A percentile compares a stretch with the other conserved stretches of the same genome.
phyloP scores from a whole-genome alignment of 768 basidiomycete species.

The Suillus ampliporus region DNA sequence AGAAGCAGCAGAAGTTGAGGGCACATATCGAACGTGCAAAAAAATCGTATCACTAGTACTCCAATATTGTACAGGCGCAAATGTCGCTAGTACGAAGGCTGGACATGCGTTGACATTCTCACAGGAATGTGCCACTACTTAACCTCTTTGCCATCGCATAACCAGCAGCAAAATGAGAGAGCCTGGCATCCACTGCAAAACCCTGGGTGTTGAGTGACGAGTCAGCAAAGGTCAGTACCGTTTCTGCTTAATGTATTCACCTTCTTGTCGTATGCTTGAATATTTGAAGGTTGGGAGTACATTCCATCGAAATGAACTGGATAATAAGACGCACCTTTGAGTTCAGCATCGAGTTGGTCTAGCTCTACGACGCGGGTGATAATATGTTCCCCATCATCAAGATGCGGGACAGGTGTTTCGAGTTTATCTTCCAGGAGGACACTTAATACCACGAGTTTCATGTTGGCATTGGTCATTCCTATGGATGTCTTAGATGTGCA shows the following conservation, averaged over 20 bases:
- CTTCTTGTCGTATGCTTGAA: slow-evolving; percentile 61
- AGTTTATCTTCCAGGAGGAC: slow-evolving; percentile 71
- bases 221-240: slow-evolving; percentile 9
- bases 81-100: background rate
- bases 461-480: slow-evolving; percentile 96
- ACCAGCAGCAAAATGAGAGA: slow-evolving; percentile 78
- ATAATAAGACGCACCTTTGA: slow-evolving; percentile 63
- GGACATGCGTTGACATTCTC: background rate
- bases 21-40: slow-evolving; percentile 78
- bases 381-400: slow-evolving; percentile 90
- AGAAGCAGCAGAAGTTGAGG: slow-evolving; percentile 80
- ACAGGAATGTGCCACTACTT: slow-evolving; percentile 30
- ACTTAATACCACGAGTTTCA: slow-evolving; percentile 81
- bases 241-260: slow-evolving; percentile 37
- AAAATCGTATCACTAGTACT: slow-evolving; percentile 43
- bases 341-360: slow-evolving; percentile 58
- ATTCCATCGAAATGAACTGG: slow-evolving; percentile 4
- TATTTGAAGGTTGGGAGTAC: background rate
- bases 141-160: slow-evolving; percentile 60
- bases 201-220: slow-evolving; percentile 46
- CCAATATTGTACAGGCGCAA: background rate
- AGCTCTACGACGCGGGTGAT: slow-evolving; percentile 74
- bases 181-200: slow-evolving; percentile 74
- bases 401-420: slow-evolving; percentile 71
- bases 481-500: background rate